phyloP scores from a whole-genome alignment of 208 protist species.

The Polymyxa betae region DNA sequence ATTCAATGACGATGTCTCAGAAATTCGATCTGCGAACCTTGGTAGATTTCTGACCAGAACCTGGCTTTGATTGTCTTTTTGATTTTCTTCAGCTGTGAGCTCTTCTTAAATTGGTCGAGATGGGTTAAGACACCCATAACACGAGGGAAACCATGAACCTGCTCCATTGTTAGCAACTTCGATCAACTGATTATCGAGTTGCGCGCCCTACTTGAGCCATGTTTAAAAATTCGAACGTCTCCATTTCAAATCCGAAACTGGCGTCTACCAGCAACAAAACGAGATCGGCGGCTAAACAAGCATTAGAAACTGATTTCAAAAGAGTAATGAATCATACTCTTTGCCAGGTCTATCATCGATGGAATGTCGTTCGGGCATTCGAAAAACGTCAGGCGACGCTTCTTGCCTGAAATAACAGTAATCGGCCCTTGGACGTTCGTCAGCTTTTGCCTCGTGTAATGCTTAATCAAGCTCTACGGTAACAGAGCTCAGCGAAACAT shows the following conservation, averaged over 20 bases:
- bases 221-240: conserved; percentile 99
- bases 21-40: conserved; percentile 62
- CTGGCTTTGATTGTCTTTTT: conserved; percentile 96
- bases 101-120: conserved; percentile 94
- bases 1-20: background rate
- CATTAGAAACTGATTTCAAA: background rate
- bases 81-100: conserved; percentile 90
- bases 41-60: conserved; percentile 87
- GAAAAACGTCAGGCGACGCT: conserved; percentile 94
- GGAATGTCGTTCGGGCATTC: conserved; percentile 96
- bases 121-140: conserved; percentile 98
- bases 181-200: background rate
- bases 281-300: conserved; percentile 85
- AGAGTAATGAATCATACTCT: conserved; percentile 66
- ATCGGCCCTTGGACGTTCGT: conserved; percentile 91
- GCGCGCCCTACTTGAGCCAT: conserved; percentile 84
- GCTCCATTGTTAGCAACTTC: conserved; percentile 14
- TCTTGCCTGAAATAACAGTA: conserved; percentile 91
- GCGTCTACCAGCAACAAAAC: conserved; percentile 96
- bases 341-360: conserved; percentile 96
- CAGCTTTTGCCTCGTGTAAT: conserved; percentile 92
- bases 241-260: conserved; percentile 98
- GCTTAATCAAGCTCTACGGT: conserved; percentile 86
- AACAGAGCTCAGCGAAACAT: background rate
- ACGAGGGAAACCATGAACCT: conserved; percentile 94